Conservation (phyloP, 2,329 filamentous ascomycete species). For the Fulvia fulva region DNA sequence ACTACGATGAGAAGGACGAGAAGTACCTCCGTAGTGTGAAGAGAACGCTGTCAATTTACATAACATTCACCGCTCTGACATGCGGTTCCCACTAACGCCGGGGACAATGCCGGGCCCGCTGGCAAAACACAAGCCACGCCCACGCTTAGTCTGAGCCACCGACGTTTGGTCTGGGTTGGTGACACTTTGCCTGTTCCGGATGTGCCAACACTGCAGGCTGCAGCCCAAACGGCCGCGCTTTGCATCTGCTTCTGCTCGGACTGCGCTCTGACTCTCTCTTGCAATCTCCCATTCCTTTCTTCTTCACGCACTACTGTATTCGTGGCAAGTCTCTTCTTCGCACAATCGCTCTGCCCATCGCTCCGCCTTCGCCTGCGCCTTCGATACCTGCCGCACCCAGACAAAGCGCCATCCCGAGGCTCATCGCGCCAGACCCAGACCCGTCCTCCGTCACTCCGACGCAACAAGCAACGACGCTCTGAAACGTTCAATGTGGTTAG, state of each 20-base stretch:
- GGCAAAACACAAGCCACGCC: neutral
- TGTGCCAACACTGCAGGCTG: neutral
- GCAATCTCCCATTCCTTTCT: neutral
- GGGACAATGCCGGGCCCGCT: no score
- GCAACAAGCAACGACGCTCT: slow-evolving; percentile 2
- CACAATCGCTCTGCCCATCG: neutral
- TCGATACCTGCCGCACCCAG: no score
- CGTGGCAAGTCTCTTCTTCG: neutral
- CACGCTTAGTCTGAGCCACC: neutral
- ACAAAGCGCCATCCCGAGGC: neutral
- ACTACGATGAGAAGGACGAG: neutral
- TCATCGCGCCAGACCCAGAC: neutral
- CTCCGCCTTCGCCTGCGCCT: neutral
- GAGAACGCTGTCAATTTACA: no score
- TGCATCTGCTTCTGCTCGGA: neutral
- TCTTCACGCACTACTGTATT: neutral
- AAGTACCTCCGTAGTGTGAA: no score
- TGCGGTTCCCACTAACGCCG: no score
- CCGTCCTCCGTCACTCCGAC: neutral
- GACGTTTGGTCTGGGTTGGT: neutral
- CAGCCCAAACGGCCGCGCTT: neutral
- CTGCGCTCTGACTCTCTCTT: neutral
- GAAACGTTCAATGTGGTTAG: neutral
- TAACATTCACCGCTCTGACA: no score
- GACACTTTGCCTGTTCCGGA: neutral